Evolutionary conservation across 1,284 basidiomycete species (phyloP).

Genomic region (Irpex sp.): DNA sequence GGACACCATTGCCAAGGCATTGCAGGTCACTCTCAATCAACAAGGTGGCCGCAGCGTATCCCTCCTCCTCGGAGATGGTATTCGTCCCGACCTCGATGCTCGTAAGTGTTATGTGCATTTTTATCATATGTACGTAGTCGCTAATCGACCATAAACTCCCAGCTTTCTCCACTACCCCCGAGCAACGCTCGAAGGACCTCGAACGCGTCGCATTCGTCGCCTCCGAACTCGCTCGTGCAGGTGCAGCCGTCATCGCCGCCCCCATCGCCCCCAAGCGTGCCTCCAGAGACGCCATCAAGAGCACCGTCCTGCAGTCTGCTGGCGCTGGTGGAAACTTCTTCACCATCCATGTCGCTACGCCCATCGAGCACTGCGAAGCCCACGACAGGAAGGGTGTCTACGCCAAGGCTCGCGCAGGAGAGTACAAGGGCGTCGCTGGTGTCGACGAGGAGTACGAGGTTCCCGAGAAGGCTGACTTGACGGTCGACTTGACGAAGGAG

Average conservation of each 20-base stretch:
- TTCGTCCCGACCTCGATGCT: conserved; percentile 75
- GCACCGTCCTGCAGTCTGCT: conserved; percentile 74
- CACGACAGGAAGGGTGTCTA: conserved; percentile 88
- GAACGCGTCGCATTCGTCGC: conserved; percentile 74
- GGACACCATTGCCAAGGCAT: conserved; percentile 88
- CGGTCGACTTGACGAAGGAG: conserved; percentile 79
- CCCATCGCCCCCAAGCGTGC: conserved; percentile 86
- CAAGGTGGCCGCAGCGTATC: conserved; percentile 96
- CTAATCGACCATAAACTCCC: conserved; percentile 5
- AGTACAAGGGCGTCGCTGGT: conserved; percentile 90
- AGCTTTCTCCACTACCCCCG: conserved; percentile 72
- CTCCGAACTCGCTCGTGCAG: conserved; percentile 89
- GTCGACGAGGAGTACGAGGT: conserved; percentile 85
- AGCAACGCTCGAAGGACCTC: conserved; percentile 84
- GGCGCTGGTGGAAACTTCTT: conserved; percentile 92
- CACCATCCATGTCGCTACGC: conserved; percentile 92
- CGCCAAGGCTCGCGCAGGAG: conserved; percentile 77
- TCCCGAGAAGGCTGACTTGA: conserved; percentile 79
- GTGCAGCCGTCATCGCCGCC: conserved; percentile 95
- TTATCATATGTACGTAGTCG: too few species aligned
- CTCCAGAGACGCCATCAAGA: conserved; percentile 75
- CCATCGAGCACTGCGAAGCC: conserved; percentile 86
- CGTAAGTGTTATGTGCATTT: conserved; percentile 20
- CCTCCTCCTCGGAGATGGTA: conserved; percentile 86
- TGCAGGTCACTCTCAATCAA: conserved; percentile 92